phyloP scores from a whole-genome alignment of 768 basidiomycete species.

The Macrolepiota dolichaula region DNA sequence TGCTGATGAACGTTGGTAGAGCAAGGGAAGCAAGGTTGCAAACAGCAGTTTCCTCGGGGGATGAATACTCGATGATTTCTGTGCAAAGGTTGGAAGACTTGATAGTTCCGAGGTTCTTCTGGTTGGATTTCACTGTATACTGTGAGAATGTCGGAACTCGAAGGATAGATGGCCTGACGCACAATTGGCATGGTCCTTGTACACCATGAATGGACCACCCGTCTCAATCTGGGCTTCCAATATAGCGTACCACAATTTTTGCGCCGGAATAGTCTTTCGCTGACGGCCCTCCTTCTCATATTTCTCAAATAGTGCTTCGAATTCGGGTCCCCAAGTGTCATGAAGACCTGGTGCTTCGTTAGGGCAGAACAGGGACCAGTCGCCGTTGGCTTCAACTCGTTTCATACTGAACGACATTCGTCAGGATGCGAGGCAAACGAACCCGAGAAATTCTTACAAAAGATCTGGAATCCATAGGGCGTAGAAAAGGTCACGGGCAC shows the following conservation, averaged over 20 bases:
- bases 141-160: neutral
- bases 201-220: constrained; percentile 98
- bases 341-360: constrained; percentile 89
- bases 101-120: constrained; percentile 97
- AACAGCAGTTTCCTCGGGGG: constrained; percentile 96
- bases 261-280: constrained; percentile 82
- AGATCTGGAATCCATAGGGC: constrained; percentile 98
- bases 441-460: constrained; percentile 56
- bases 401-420: constrained; percentile 68
- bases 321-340: constrained; percentile 88
- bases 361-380: constrained; percentile 98
- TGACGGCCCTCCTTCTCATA: constrained; percentile 92
- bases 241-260: constrained; percentile 98
- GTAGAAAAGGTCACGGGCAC: constrained; percentile 96
- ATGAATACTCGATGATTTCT: constrained; percentile 97
- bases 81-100: constrained; percentile 99
- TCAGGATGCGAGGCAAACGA: neutral
- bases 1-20: constrained; percentile 84
- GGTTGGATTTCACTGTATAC: constrained; percentile 86
- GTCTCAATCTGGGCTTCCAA: constrained; percentile 98
- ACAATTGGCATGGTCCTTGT: constrained; percentile 97
- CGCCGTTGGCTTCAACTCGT: constrained; percentile 82
- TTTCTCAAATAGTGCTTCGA: constrained; percentile 78
- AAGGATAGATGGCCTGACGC: constrained; percentile 21
- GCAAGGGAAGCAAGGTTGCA: constrained; percentile 98